Conservation (phyloP, 2,329 filamentous ascomycete species). For the Dactylonectria macrodidyma region DNA sequence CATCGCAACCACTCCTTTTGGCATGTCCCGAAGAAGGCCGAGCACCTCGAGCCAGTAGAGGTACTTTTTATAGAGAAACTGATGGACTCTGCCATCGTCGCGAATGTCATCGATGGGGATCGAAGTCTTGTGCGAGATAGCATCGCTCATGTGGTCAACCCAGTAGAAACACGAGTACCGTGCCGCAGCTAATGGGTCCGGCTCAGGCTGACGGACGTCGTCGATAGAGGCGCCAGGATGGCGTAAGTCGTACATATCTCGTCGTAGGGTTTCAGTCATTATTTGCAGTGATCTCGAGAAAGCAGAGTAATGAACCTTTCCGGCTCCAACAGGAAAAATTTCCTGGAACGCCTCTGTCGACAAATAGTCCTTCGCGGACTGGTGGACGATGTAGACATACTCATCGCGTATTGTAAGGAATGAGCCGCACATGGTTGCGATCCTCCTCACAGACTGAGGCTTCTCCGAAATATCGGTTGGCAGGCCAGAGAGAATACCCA, state of each 20-base stretch:
- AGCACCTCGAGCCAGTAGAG: constrained; percentile 62
- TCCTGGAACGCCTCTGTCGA: constrained; percentile 38
- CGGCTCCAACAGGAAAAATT: too few relatives aligned
- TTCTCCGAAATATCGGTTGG: too few relatives aligned
- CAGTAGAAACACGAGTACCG: constrained; percentile 39
- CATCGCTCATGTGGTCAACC: constrained; percentile 37
- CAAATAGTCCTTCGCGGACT: constrained; percentile 60
- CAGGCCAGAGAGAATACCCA: too few relatives aligned
- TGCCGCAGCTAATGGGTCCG: constrained; percentile 34
- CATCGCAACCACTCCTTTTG: neutral
- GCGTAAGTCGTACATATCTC: constrained; percentile 54
- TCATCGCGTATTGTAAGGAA: constrained; percentile 54
- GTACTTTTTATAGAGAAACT: neutral
- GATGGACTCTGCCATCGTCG: neutral
- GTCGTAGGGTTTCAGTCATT: constrained; percentile 49
- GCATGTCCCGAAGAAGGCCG: constrained; percentile 49
- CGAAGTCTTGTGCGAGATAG: too few relatives aligned
- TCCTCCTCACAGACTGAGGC: too few relatives aligned
- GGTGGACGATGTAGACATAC: constrained; percentile 56
- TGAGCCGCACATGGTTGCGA: constrained; percentile 44
- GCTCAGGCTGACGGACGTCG: constrained; percentile 25
- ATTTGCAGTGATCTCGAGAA: constrained; percentile 53
- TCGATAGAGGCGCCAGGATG: constrained; percentile 26
- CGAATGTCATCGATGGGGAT: too few relatives aligned
- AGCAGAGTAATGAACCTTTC: constrained; percentile 49